These are phyloP conservation scores for Skeletonema grethae DNA, from an alignment of 108 stramenopile species.

Conservation along the genomic window DNA sequence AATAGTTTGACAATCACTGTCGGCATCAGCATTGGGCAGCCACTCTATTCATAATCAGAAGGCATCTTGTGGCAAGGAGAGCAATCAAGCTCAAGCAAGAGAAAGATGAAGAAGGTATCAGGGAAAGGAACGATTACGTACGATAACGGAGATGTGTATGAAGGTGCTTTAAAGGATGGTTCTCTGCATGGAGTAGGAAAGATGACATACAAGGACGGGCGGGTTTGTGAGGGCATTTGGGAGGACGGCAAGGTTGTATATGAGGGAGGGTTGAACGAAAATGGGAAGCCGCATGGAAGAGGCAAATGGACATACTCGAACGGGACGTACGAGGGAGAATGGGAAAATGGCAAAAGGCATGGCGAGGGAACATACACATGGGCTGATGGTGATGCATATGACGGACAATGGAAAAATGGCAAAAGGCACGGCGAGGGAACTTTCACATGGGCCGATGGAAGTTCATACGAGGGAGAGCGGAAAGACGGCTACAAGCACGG, in stretches of 20 bases:
- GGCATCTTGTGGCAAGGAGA: no score
- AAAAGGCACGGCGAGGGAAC: slow-evolving; percentile 29
- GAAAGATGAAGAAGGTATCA: not conserved
- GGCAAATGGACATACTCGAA: slow-evolving; percentile 3
- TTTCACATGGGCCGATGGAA: slow-evolving; percentile 31
- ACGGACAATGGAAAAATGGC: slow-evolving; percentile 31
- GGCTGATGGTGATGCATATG: not conserved
- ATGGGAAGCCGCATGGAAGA: slow-evolving; percentile 8
- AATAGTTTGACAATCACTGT: no score
- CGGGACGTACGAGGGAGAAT: slow-evolving; percentile 43
- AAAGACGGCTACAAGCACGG: slow-evolving; percentile 49
- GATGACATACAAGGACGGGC: slow-evolving; percentile 56
- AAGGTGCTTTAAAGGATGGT: slow-evolving; percentile 74
- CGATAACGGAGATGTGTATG: slow-evolving; percentile 44
- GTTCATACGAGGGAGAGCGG: slow-evolving; percentile 47
- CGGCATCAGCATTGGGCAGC: no score
- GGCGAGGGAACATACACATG: not conserved
- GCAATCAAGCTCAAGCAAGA: not conserved
- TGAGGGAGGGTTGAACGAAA: slow-evolving; percentile 41
- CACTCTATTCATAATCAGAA: no score
- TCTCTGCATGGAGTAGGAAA: slow-evolving; percentile 60
- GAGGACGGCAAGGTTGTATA: slow-evolving; percentile 28
- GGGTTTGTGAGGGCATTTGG: slow-evolving; percentile 56
- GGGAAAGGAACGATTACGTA: not conserved
- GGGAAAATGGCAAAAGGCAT: not conserved